These are phyloP conservation scores for Decorospora gaudefroyi DNA, from an alignment of 2,329 filamentous ascomycete genomes.

Conservation along the genomic window DNA sequence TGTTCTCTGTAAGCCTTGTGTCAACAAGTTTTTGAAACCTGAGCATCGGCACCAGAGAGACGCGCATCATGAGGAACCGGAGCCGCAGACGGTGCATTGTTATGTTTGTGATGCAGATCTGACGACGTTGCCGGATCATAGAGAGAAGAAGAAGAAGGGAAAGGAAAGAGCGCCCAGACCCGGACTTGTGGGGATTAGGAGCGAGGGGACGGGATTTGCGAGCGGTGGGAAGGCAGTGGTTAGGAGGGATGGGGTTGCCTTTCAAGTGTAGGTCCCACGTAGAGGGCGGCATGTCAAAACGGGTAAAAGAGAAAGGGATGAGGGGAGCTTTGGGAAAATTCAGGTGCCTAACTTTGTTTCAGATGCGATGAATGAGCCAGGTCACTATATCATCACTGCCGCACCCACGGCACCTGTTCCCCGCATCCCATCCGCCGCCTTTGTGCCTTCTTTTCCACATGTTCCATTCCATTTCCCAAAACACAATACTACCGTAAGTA, in stretches of 20 bases:
- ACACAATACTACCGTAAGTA: no score
- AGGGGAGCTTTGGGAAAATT: no score
- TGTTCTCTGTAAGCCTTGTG: constrained; percentile 83
- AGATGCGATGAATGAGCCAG: no score
- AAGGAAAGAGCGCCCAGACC: constrained; percentile 65
- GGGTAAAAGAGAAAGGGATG: no score
- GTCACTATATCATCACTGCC: no score
- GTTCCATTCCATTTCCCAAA: no score
- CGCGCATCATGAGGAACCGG: constrained; percentile 62
- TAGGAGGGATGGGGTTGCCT: constrained; percentile 76
- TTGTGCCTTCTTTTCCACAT: no score
- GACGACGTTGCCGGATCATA: constrained; percentile 49
- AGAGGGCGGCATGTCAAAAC: no score
- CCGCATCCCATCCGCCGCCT: no score
- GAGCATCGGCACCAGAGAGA: constrained; percentile 44
- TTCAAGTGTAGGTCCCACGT: constrained; percentile 63
- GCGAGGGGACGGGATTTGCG: constrained; percentile 91
- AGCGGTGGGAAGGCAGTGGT: constrained; percentile 83
- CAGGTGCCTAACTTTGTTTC: no score
- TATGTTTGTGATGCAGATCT: constrained; percentile 86
- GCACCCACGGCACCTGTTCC: no score
- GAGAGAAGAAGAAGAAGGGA: constrained; percentile 49
- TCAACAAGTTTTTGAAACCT: constrained; percentile 74
- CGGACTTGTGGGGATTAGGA: constrained; percentile 77
- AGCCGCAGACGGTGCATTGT: constrained; percentile 65